Percentiles rank a stretch among this genome's conserved stretches.
Conservation (phyloP, 2,329 filamentous ascomycete species). For the Cryoendolithus antarcticus region DNA sequence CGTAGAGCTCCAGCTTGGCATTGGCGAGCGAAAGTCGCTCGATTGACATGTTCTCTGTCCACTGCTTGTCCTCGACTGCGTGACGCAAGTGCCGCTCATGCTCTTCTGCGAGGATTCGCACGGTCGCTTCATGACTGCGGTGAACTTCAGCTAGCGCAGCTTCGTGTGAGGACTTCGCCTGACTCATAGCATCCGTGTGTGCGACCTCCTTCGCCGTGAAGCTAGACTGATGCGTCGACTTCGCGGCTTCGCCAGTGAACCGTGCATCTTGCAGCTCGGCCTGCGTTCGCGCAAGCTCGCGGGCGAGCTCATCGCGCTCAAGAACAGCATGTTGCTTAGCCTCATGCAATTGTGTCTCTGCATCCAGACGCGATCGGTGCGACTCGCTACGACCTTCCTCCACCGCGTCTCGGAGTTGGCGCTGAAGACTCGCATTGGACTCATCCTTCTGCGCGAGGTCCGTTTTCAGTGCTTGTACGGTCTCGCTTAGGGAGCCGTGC, state of each 20-base stretch:
- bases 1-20: conserved; percentile 72
- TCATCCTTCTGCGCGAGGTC: too few species aligned
- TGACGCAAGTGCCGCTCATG: conserved; percentile 35
- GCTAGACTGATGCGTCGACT: too few species aligned
- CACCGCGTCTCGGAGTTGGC: too few species aligned
- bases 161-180: conserved; percentile 35
- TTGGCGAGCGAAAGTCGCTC: conserved; percentile 73
- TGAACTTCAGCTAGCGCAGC: conserved; percentile 43
- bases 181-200: too few species aligned
- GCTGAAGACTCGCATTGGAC: too few species aligned
- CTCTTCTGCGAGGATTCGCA: conserved; percentile 44
- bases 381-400: too few species aligned
- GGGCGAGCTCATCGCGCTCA: conserved; percentile 36
- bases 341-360: too few species aligned
- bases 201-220: too few species aligned
- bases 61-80: conserved; percentile 67
- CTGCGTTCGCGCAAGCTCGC: conserved; percentile 30
- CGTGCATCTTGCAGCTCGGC: conserved; percentile 51
- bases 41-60: conserved; percentile 64
- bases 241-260: conserved; percentile 9
- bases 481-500: conserved; percentile 11
- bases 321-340: too few species aligned
- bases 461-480: conserved; percentile 16
- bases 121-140: conserved; percentile 39
- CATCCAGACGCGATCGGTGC: too few species aligned